Conservation (phyloP, 1,284 basidiomycete species). For the Porodaedalea pini region DNA sequence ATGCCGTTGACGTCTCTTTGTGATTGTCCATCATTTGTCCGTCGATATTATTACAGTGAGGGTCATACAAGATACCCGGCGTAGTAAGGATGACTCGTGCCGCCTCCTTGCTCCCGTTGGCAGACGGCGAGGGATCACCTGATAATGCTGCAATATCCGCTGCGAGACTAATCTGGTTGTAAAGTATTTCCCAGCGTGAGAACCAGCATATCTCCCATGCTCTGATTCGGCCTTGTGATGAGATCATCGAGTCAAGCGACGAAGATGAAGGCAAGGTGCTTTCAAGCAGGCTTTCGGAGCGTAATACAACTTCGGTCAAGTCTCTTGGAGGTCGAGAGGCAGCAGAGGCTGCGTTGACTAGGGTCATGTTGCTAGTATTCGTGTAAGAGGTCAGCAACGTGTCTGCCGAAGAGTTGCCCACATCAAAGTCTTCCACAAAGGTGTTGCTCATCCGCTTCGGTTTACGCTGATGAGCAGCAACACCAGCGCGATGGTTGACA, state of each 20-base stretch:
- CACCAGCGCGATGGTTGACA: conserved; percentile 11
- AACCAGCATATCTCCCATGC: conserved; percentile 19
- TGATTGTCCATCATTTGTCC: not conserved
- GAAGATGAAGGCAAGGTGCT: not conserved
- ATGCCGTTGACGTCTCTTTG: not conserved
- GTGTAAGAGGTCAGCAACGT: conserved; percentile 8
- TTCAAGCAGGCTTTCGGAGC: not conserved
- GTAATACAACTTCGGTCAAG: not conserved
- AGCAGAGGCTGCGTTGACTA: not conserved
- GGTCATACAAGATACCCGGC: conserved; percentile 2
- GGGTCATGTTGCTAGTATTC: conserved; percentile 9
- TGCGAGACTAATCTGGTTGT: conserved; percentile 17
- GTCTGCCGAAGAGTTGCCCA: conserved; percentile 11
- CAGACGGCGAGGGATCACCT: not conserved
- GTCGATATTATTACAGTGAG: not conserved
- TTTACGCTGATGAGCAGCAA: not conserved
- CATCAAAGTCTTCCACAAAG: conserved; percentile 2
- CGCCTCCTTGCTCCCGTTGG: conserved; percentile 11
- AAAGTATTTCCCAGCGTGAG: conserved; percentile 18
- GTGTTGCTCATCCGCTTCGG: not conserved
- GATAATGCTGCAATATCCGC: conserved; percentile 5
- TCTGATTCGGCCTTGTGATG: not conserved
- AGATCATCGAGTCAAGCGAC: not conserved
- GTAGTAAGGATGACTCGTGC: conserved; percentile 13
- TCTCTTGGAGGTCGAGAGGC: not conserved